phyloP scores from a whole-genome alignment of 1,284 basidiomycete species.

The Takashimella koratensis region DNA sequence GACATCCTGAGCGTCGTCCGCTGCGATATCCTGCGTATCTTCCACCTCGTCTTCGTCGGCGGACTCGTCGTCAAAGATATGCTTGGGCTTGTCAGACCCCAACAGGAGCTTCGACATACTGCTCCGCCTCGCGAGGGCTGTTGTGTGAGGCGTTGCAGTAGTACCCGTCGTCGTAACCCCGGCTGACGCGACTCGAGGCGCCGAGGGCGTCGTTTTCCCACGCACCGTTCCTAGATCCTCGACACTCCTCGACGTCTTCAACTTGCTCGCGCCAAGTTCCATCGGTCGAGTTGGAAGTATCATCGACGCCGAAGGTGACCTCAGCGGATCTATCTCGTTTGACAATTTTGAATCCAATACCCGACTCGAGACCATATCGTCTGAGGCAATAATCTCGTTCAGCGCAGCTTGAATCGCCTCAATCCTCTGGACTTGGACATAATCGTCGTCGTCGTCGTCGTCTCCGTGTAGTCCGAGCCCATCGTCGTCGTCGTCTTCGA shows the following conservation, averaged over 20 bases:
- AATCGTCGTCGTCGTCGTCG: constrained; percentile 45
- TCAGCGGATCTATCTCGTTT: neutral
- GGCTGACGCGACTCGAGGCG: neutral
- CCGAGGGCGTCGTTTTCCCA: neutral
- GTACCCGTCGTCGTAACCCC: neutral
- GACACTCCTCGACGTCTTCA: constrained; percentile 27
- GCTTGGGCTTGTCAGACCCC: constrained; percentile 9
- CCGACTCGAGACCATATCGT: constrained; percentile 53
- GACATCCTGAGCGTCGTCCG: constrained; percentile 43
- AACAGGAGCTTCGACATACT: constrained; percentile 6
- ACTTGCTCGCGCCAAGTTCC: constrained; percentile 9
- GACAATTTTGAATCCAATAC: neutral
- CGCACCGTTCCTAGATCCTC: constrained; percentile 28
- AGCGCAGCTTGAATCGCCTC: constrained; percentile 91
- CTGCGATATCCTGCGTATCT: neutral
- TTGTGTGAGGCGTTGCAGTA: neutral
- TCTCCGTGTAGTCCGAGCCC: constrained; percentile 12
- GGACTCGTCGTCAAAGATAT: constrained; percentile 48
- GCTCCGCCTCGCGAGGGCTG: neutral
- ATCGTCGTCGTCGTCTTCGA: constrained; percentile 23
- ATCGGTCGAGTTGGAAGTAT: constrained; percentile 4
- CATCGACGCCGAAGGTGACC: constrained; percentile 24
- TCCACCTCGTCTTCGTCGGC: constrained; percentile 49
- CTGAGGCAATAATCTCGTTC: constrained; percentile 85
- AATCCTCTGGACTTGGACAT: constrained; percentile 68